Conservation (phyloP, 345 rosid genomes). For the Pugionium cornutum region DNA sequence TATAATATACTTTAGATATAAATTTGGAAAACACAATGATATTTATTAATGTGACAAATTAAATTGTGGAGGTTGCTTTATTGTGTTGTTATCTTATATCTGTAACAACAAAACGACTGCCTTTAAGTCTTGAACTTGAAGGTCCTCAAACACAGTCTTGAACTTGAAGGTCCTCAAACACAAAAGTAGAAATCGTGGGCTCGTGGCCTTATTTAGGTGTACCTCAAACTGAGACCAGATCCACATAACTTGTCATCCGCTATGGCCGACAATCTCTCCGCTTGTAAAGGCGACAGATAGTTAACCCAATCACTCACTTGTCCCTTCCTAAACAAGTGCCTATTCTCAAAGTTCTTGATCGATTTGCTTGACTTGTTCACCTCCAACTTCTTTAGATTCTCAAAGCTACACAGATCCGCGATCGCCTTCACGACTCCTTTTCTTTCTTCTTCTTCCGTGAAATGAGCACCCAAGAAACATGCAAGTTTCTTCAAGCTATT, state of each 20-base stretch:
- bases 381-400: constrained; percentile 44
- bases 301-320: constrained; percentile 52
- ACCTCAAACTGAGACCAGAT: constrained; percentile 54
- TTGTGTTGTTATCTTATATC: constrained; percentile 10
- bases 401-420: constrained; percentile 52
- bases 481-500: constrained; percentile 43
- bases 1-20: not conserved
- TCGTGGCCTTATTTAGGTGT: constrained; percentile 29
- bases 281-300: constrained; percentile 48
- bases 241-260: constrained; percentile 51
- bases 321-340: constrained; percentile 54
- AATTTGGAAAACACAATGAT: constrained; percentile 18
- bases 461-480: constrained; percentile 47
- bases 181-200: not conserved
- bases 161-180: not conserved
- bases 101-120: constrained; percentile 20
- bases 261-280: constrained; percentile 36
- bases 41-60: constrained; percentile 13
- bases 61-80: constrained; percentile 24
- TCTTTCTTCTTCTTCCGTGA: constrained; percentile 48
- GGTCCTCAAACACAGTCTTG: not conserved
- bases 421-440: constrained; percentile 42
- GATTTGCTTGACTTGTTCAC: constrained; percentile 50
- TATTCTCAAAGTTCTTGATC: constrained; percentile 47
- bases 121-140: not conserved